These are phyloP conservation scores for Xanthoconium stramineum DNA, from an alignment of 768 basidiomycete species.

Conservation along the genomic window DNA sequence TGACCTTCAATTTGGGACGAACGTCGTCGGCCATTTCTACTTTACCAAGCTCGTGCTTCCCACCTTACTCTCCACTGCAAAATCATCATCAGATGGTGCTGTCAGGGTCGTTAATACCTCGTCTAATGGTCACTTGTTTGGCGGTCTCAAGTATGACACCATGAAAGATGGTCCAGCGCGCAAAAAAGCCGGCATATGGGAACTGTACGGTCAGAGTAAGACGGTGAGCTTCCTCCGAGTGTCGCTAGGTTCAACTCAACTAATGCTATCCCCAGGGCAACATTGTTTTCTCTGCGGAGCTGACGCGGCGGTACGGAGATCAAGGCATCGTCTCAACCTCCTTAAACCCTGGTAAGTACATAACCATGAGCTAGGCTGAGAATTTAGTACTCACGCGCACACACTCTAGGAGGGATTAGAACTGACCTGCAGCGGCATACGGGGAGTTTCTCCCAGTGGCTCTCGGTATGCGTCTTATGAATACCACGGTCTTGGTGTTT, in stretches of 20 bases:
- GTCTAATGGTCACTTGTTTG: slow-evolving; percentile 26
- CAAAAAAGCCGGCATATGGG: background rate
- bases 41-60: slow-evolving; percentile 38
- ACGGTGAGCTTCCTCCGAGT: slow-evolving; percentile 15
- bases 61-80: slow-evolving; percentile 26
- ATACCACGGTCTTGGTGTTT: background rate
- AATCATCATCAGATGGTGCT: slow-evolving; percentile 30
- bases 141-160: slow-evolving; percentile 23
- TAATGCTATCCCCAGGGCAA: slow-evolving; percentile 35
- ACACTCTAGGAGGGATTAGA: slow-evolving; percentile 6
- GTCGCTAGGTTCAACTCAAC: background rate
- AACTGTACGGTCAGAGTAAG: slow-evolving; percentile 32
- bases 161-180: slow-evolving; percentile 28
- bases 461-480: slow-evolving; percentile 9
- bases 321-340: slow-evolving; percentile 44
- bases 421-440: slow-evolving; percentile 26
- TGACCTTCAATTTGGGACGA: slow-evolving; percentile 40
- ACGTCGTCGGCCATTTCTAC: slow-evolving; percentile 36
- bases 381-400: background rate
- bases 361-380: background rate
- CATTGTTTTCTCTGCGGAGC: slow-evolving; percentile 41
- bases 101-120: slow-evolving; percentile 36
- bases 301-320: slow-evolving; percentile 39
- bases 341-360: slow-evolving; percentile 38
- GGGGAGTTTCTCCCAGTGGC: background rate